These are phyloP conservation scores for Alternaria dauci DNA, from an alignment of 2,329 filamentous ascomycete genomes.

Conservation along the genomic window DNA sequence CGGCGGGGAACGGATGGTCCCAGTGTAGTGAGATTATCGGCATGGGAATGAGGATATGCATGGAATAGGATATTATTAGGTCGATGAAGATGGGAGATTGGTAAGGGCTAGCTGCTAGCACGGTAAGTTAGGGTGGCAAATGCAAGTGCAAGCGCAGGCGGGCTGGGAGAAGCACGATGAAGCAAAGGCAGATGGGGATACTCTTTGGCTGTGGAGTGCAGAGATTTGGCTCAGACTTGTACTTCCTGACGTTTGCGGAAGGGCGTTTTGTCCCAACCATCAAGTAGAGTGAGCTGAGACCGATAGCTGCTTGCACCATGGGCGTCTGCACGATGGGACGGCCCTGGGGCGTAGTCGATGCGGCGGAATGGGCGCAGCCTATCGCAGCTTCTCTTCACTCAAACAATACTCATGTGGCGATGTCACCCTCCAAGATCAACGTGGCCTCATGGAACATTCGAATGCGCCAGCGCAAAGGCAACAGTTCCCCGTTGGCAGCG, in stretches of 20 bases:
- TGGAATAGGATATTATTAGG: constrained; percentile 20
- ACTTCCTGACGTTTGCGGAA: background rate
- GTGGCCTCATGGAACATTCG: constrained; percentile 22
- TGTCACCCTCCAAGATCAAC: constrained; percentile 20
- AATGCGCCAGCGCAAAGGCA: constrained; percentile 2
- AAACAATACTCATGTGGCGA: background rate
- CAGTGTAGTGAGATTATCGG: constrained; percentile 22
- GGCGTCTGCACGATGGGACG: constrained; percentile 12
- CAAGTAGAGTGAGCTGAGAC: constrained; percentile 1
- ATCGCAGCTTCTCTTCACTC: background rate
- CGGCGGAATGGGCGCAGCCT: constrained; percentile 2
- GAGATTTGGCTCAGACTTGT: background rate
- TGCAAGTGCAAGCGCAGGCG: background rate
- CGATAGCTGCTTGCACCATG: constrained; percentile 12
- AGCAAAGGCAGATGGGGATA: background rate
- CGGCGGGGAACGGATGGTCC: constrained; percentile 32
- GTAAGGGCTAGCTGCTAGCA: constrained; percentile 1
- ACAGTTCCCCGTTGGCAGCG: background rate
- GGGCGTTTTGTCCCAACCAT: background rate
- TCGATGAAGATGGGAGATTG: constrained; percentile 3
- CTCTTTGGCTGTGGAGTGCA: background rate
- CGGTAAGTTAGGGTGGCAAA: constrained; percentile 3
- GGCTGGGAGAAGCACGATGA: background rate
- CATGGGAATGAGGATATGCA: constrained; percentile 9
- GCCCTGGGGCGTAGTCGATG: constrained; percentile 7